Evolutionary conservation across 768 basidiomycete species (phyloP), one percentile per base, ranked within the genome.

Genomic region (Tulasnella sp.): DNA sequence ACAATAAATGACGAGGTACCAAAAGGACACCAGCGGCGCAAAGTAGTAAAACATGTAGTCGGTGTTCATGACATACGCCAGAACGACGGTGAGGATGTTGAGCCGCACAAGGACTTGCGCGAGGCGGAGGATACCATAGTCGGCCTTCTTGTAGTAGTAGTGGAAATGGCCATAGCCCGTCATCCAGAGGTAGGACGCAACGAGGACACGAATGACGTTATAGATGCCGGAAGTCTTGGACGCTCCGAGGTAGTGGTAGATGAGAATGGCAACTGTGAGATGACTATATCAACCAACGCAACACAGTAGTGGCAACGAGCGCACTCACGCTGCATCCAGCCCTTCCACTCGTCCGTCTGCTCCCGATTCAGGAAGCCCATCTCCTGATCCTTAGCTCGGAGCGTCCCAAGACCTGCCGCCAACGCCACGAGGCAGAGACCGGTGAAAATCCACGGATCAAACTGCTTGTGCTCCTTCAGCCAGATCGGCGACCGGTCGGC

Each of bases 301-400:
- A 6, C 15, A 5, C 11, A 11, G 14, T 43, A 12, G 21, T 14
- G 4, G n/a, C 9, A 34, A 6, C 19, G 68, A 36, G 41, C n/a
- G 9, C 3, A 63, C 84, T 56, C 65, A 89, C 89, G 75, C 73
- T 96, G 91, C 91, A 96, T 96, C 91, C 91, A 96, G 2, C 91
- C 91, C 69, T 94, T 94, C 91, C 91, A 96, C 69, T 96, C 91
- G 62, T 96, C 89, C 1, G 90, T 94, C 68, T 94, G 89, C 49
- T 92, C 87, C 57, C 91, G 77, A 65, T 90, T 93, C 63, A 96
- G 72, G 69, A 92, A 88, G 0, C 91, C 91, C 50, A 85, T 69
- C 65, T 96, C 89, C 64, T 84, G 88, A 62, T 88, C 87, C 15
- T 75, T 76, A 17, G 77, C 77, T 65, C 80, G 82, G 61, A 87